A percentile compares a stretch with the other conserved stretches of the same genome.
Evolutionary conservation across 345 rosid species (phyloP).

Genomic region (Moricandia arvensis): DNA sequence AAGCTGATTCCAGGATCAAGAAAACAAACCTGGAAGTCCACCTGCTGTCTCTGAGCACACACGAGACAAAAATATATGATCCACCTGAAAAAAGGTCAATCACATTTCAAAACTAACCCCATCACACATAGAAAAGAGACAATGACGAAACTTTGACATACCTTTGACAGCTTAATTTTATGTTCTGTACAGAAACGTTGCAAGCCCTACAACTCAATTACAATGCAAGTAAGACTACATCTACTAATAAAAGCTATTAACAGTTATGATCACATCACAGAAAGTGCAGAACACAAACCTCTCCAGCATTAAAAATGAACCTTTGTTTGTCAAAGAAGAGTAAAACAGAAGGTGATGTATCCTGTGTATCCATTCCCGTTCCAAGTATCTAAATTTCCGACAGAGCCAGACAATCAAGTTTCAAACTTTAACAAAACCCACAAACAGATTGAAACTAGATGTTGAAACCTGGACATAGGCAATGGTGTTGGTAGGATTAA

Average conservation of each 20-base stretch:
- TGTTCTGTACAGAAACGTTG: slow-evolving; percentile 94
- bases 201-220: slow-evolving; percentile 59
- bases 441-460: background rate
- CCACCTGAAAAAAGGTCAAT: slow-evolving; percentile 58
- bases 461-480: slow-evolving; percentile 78
- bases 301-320: slow-evolving; percentile 97
- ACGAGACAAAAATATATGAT: slow-evolving; percentile 95
- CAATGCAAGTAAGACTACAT: background rate
- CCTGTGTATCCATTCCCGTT: slow-evolving; percentile 99
- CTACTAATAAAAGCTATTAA: background rate
- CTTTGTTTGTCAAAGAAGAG: slow-evolving; percentile 96
- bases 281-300: slow-evolving; percentile 45
- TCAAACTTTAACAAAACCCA: slow-evolving; percentile 25
- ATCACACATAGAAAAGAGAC: slow-evolving; percentile 3
- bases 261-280: background rate
- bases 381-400: slow-evolving; percentile 66
- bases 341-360: slow-evolving; percentile 91
- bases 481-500: slow-evolving; percentile 82
- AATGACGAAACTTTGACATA: slow-evolving; percentile 24
- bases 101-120: background rate
- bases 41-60: slow-evolving; percentile 97
- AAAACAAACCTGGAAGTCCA: slow-evolving; percentile 86
- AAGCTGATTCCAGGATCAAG: slow-evolving; percentile 1
- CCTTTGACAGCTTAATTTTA: slow-evolving; percentile 93
- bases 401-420: background rate